These are phyloP conservation scores for Boletus bicolor DNA, from an alignment of 768 basidiomycete genomes.

Conservation along the genomic window DNA sequence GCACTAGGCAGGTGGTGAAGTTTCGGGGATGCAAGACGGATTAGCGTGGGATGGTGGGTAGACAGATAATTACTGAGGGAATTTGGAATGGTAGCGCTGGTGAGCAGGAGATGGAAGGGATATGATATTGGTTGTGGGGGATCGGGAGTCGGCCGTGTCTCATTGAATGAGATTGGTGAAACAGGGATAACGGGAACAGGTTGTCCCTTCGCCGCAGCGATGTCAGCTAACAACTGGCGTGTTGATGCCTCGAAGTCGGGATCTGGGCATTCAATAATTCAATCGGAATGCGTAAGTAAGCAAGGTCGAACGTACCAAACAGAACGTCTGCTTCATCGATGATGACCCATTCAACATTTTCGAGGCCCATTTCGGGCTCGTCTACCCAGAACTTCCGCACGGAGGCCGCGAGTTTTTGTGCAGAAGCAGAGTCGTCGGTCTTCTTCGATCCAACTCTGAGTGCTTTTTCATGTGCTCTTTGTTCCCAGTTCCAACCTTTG, in stretches of 20 bases:
- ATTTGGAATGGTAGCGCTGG: constrained; percentile 84
- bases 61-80: constrained; percentile 66
- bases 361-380: constrained; percentile 58
- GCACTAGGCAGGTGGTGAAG: constrained; percentile 74
- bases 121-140: constrained; percentile 37
- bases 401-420: constrained; percentile 16
- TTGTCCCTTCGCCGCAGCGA: constrained; percentile 56
- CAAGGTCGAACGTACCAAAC: constrained; percentile 53
- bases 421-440: constrained; percentile 25
- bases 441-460: constrained; percentile 23
- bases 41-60: constrained; percentile 55
- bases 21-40: constrained; percentile 76
- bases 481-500: constrained; percentile 49
- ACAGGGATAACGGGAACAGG: constrained; percentile 15
- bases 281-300: neutral
- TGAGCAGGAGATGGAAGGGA: constrained; percentile 79
- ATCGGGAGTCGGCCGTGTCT: constrained; percentile 3
- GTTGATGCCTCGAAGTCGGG: constrained; percentile 81
- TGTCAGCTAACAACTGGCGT: constrained; percentile 62
- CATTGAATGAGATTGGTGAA: constrained; percentile 18
- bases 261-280: constrained; percentile 42
- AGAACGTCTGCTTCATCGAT: constrained; percentile 91
- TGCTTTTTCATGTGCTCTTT: constrained; percentile 26
- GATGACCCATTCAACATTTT: constrained; percentile 82
- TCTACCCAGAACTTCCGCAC: constrained; percentile 40